Base-by-base conservation (phyloP, 2,329 filamentous ascomycete species). In the Neophaeococcomyces aloes region DNA sequence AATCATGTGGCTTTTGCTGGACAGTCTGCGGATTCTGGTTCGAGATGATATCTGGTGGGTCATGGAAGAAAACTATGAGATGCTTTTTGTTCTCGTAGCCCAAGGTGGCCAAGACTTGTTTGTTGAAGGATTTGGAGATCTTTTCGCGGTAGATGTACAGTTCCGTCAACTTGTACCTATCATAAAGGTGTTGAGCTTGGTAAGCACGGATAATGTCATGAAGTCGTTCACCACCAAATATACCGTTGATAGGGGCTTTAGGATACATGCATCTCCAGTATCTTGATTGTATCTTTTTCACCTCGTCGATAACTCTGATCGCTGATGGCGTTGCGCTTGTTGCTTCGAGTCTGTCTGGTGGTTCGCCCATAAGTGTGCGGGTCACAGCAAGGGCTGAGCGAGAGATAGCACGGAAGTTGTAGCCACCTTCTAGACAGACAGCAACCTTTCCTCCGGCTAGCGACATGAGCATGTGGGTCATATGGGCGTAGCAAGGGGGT, bases 401-500 rank as follows among this genome's bases (percentile, higher is more conserved):
- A 0, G 91, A 94, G 46, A 98, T 98, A 0, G 91, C 91, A 37
- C 79, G 71, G 18, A 98, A 76, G 56, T 96, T 96, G 64, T 98
- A 98, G 7, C 91, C 91, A 17, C 91, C 91, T 66, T 98, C 91
- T 2, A 98, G 72, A 59, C 88, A 95, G 7, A 95, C 89, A 2
- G 86, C 84, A 11, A 98, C 74, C 59, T 88, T 94, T 21, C 91
- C 91, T 34, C 80, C 74, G 1, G 91, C 89, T 15, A 98, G 71
- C 2, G 86, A 87, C 88, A 95, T 96, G 37, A 98, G 76, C 89
- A 96, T 95, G 59, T 95, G 87, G 13, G 91, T 96, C 91, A 98
- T 96, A 59, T 98, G 89, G 11, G 88, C 86, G 60, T 96, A 98
- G 59, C 91, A 94, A 3, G 79, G 67, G 0, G 91, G 91, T 1